These are phyloP conservation scores for Aureobasidium zeae DNA, from an alignment of 2,329 filamentous ascomycete genomes.

Conservation along the genomic window DNA sequence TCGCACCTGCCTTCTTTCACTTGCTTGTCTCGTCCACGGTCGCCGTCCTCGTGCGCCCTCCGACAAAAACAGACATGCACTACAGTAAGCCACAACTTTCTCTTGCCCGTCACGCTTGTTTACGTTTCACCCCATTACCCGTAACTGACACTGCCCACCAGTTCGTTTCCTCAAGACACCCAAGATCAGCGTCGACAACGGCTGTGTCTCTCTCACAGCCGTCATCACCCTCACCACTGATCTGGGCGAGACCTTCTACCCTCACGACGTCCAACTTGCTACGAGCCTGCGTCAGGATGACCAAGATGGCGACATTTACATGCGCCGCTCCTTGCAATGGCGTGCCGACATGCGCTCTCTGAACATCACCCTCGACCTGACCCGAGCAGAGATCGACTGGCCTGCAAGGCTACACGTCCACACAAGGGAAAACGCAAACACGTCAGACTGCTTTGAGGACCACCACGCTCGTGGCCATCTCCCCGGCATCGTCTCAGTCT, in stretches of 20 bases:
- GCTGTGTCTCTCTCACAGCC: slow-evolving; percentile 37
- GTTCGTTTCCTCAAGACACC: slow-evolving; percentile 61
- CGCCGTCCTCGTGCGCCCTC: no score
- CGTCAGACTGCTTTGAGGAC: slow-evolving; percentile 25
- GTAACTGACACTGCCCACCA: slow-evolving; percentile 7
- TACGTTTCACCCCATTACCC: neutral
- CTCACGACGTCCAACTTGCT: slow-evolving; percentile 37
- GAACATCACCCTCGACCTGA: slow-evolving; percentile 35
- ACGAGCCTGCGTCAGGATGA: slow-evolving; percentile 30
- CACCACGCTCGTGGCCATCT: slow-evolving; percentile 24
- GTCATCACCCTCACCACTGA: slow-evolving; percentile 60
- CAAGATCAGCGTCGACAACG: slow-evolving; percentile 34
- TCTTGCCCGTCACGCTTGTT: neutral
- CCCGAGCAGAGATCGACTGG: slow-evolving; percentile 31
- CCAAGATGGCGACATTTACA: slow-evolving; percentile 31
- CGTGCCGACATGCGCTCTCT: slow-evolving; percentile 35
- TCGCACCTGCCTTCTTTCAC: no score
- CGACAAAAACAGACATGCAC: slow-evolving; percentile 20
- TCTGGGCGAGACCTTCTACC: slow-evolving; percentile 55
- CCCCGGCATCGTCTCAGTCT: slow-evolving; percentile 47
- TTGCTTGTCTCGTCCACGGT: no score
- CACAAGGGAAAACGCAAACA: slow-evolving; percentile 22
- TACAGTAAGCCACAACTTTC: slow-evolving; percentile 19
- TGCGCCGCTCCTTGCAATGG: slow-evolving; percentile 39
- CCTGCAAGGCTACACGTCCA: slow-evolving; percentile 35